Base-by-base conservation (phyloP, 371 early-diverging fungal genomes). In the Coemansia sp. region DNA sequence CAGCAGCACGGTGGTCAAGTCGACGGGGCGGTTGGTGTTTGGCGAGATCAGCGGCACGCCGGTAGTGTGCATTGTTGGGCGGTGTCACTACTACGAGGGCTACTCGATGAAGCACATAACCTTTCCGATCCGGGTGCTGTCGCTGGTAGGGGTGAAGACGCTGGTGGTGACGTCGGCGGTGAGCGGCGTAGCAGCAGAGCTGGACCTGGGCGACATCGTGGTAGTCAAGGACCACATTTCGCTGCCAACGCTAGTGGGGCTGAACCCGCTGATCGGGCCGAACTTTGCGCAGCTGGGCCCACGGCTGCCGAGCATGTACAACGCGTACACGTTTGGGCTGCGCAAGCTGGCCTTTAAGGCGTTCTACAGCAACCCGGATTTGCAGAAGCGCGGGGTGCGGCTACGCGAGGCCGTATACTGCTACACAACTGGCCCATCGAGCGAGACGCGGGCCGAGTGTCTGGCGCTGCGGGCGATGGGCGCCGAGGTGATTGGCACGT, bases 401-500 rank as follows among this genome's bases (percentile, higher is more conserved):
- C 58, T 87, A 65, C 78, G 83, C 50, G 94, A 94, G 76, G 95
- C 94, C 62, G 82, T 90, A 32, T 95, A 94, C 71, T 80, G 81
- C 70, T 89, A 88, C 70, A 91, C 93, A 1, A 79, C 90, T 14
- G 98, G 98, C 0, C 98, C 98, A n/a, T 84, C 84, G n/a, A 95
- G 89, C 70, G 98, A 97, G 74, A 91, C 93, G 26, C 80, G 91
- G 62, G 92, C 94, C 3, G 98, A 97, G 76, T 88, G 89, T 55
- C 79, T 92, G 39, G 87, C 86, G 67, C 79, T 97, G 67, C 80
- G 83, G 11, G 45, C 69, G 0, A 67, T 87, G 52, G 94, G 94
- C 41, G 96, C 86, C 26, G 95, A 95, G 80, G 89, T 86, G 38
- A 92, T 97, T 11, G 96, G 96, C 31, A 93, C 94, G 90, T 89